These are phyloP conservation scores for Populus simonii DNA, from an alignment of 345 rosid species.

Conservation along the genomic window DNA sequence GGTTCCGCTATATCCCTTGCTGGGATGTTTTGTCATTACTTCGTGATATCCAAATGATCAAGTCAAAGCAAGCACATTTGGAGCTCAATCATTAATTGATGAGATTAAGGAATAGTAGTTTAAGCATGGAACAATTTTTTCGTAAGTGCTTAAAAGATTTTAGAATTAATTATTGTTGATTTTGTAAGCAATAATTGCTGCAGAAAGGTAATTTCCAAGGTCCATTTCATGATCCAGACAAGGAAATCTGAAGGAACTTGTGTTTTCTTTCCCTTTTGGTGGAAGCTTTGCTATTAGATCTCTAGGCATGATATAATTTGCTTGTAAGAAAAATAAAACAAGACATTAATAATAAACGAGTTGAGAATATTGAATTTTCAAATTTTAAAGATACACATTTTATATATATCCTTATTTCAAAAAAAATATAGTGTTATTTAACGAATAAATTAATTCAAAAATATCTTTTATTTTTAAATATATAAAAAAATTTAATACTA, in stretches of 20 bases:
- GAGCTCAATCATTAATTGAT: neutral
- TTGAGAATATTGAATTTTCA: neutral
- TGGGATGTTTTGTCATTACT: neutral
- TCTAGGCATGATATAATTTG: neutral
- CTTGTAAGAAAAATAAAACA: too few species aligned
- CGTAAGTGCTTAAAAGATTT: neutral
- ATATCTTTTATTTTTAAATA: too few species aligned
- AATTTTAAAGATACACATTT: neutral
- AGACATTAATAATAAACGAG: neutral
- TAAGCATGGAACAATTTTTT: neutral
- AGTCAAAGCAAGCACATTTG: neutral
- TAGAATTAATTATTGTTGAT: neutral
- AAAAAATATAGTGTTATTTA: too few species aligned
- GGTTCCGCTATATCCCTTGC: neutral
- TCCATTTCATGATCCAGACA: neutral
- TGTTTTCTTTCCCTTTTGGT: neutral
- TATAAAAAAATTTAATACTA: too few species aligned
- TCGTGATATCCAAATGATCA: neutral
- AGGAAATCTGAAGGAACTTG: neutral
- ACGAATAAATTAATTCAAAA: too few species aligned
- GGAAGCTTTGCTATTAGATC: neutral
- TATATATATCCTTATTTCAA: too few species aligned
- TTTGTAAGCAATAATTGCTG: neutral
- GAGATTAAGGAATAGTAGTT: neutral
- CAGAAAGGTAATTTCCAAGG: neutral